Evolutionary conservation across 2,329 filamentous ascomycete genomes (phyloP), one percentile per base, ranked within the genome.

Genomic region (Sclerotiophoma versabilis): DNA sequence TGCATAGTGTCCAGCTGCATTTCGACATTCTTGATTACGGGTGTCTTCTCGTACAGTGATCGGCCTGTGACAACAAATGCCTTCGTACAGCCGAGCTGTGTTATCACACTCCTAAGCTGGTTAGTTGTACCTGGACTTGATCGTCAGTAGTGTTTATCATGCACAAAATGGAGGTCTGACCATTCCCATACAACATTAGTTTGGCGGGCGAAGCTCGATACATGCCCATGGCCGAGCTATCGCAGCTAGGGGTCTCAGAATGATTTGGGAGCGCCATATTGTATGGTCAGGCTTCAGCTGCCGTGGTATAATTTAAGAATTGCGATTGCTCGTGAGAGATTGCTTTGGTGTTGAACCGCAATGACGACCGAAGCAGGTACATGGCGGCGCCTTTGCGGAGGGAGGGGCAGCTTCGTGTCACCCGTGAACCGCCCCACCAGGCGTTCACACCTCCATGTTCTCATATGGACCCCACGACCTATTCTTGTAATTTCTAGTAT

Each of bases 21-120:
- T 69, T 84, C 81, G 9, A 84, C 77, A 25, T 80, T 72, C 57
- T 80, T 79, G 64, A 85, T 80, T 10, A 85, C 75, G 0, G 77
- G 72, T 0, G 83, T 85, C 65, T 83, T 84, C 50, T 75, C 81
- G 23, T 80, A 80, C 1, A 85, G 75, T 1, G 83, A 84, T 25
- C 70, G 74, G 15, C 81, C 82, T 2, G 83, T 84, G 33, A 85
- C 78, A 58, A 85, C 81, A 66, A 84, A 84, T 0, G 82, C 83
- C 67, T 82, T 83, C 5, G 81, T 70, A 23, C 68, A 66, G 14
- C 72, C 71, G 8, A 75, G 63, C 53, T 75, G 70, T 25, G 53
- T 33, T 14, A 75, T 64, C 4, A 74, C 68, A 48, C 70, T 66
- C 39, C 62, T 48, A 5, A 75, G 54, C 49, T 73, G 69, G 7